Base-by-base conservation (phyloP, 2,329 filamentous ascomycete genomes). In the Elsinoe perseae region DNA sequence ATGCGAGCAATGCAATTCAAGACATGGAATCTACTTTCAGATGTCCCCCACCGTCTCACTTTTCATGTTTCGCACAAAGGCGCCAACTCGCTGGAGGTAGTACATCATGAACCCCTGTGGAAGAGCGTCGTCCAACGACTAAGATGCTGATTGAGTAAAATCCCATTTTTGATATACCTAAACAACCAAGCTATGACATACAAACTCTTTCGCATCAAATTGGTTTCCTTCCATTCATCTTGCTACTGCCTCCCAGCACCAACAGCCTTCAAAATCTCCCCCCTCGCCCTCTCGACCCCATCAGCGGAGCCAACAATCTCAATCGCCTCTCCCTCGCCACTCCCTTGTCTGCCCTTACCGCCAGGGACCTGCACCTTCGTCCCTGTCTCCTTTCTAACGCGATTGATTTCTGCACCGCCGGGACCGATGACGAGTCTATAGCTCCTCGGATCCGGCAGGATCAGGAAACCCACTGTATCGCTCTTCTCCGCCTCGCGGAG, bases 391-490 rank as follows among this genome's bases (percentile, higher is more conserved):
- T 89, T 89, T 64, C 93, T 84, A 69, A 98, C 96, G 40, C 83
- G 77, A 73, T 96, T 96, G 70, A 98, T 95, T 72, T 92, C 92
- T 70, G 83, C 87, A 58, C 93, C 93, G 58, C 86, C 87, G 61
- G 86, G 84, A 3, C 93, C 93, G 63, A 98, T 90, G 50, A 98
- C 88, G 61, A 87, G 87, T 60, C 92, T 83, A 77, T 96, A 95
- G 46, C 89, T 89, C 64, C 82, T 83, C 9, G 93, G 89, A 68
- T 98, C 92, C 0, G 92, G 87, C 36, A 98, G 80, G 61, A 93
- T 85, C 32, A 98, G 80, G 71, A 95, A 96, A 4, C 93, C 93
- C 1, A 85, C 89, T 3, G 84, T 82, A 44, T 78, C 84, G 68
- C 80, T 85, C 73, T 84, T 84, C 61, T 79, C 74, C 2, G 86